These are phyloP conservation scores for Cordyceps tenuipes DNA, from an alignment of 2,329 filamentous ascomycete genomes.

Conservation along the genomic window DNA sequence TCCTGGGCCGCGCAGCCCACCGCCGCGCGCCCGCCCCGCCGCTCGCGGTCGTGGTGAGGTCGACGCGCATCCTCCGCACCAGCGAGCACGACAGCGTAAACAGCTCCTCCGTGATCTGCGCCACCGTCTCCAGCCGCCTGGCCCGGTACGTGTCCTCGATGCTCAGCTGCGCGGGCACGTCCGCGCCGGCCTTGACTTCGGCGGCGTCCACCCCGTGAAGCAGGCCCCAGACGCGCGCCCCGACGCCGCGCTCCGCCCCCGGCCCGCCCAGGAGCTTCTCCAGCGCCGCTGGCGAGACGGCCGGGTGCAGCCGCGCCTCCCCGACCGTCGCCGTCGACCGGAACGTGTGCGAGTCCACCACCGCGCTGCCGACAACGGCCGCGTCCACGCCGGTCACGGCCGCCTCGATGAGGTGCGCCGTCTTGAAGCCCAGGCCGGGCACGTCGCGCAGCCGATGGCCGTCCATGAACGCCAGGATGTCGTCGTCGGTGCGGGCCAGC, in stretches of 20 bases:
- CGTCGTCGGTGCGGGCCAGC: slow-evolving; percentile 51
- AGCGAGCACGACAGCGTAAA: slow-evolving; percentile 60
- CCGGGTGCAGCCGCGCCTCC: slow-evolving; percentile 54
- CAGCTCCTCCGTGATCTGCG: slow-evolving; percentile 60
- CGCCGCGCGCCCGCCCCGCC: slow-evolving; percentile 21
- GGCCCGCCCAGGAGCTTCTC: slow-evolving; percentile 62
- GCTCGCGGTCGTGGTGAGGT: slow-evolving; percentile 45
- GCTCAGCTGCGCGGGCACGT: slow-evolving; percentile 78
- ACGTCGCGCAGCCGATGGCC: slow-evolving; percentile 67
- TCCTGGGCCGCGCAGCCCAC: slow-evolving; percentile 78
- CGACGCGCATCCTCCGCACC: slow-evolving; percentile 67
- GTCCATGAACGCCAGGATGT: slow-evolving; percentile 64
- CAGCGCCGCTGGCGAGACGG: slow-evolving; percentile 55
- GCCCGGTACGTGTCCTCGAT: slow-evolving; percentile 88
- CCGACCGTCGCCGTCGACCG: slow-evolving; percentile 50
- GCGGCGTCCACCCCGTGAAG: slow-evolving; percentile 72
- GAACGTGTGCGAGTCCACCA: slow-evolving; percentile 26
- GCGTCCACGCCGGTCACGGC: slow-evolving; percentile 36
- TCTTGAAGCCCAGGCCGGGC: slow-evolving; percentile 78
- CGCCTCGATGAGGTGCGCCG: slow-evolving; percentile 37
- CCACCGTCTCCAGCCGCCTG: slow-evolving; percentile 55
- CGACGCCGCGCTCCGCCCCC: slow-evolving; percentile 63
- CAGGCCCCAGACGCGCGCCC: slow-evolving; percentile 64
- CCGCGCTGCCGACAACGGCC: slow-evolving; percentile 20
- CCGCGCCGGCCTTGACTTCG: slow-evolving; percentile 62